Conservation (phyloP, 2,329 filamentous ascomycete genomes). For the Cadophora sp. region DNA sequence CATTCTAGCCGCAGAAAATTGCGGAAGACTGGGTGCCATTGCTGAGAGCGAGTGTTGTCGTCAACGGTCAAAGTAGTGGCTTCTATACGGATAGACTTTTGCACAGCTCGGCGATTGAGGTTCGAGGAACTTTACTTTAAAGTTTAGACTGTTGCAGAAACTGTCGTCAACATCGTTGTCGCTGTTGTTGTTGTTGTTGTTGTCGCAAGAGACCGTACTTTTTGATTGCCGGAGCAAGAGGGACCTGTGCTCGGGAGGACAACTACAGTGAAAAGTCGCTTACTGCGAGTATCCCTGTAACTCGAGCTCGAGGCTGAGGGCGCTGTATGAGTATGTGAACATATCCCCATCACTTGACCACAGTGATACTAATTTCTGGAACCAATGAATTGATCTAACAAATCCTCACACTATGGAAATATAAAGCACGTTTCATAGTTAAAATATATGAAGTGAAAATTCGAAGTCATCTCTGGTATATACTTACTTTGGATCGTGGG, state of each 20-base stretch:
- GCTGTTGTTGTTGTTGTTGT: not conserved
- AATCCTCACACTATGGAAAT: too few relatives aligned
- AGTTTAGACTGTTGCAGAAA: conserved; percentile 17
- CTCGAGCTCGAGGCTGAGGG: not conserved
- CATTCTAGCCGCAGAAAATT: conserved; percentile 74
- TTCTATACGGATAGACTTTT: not conserved
- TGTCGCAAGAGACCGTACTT: conserved; percentile 17
- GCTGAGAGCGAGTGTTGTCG: conserved; percentile 2
- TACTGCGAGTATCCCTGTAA: conserved; percentile 16
- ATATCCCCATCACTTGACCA: too few relatives aligned
- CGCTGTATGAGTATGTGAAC: too few relatives aligned
- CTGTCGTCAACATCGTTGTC: conserved; percentile 23
- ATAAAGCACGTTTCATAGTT: too few relatives aligned
- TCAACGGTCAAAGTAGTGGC: not conserved
- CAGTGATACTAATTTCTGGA: too few relatives aligned
- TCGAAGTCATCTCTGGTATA: too few relatives aligned
- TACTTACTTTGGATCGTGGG: too few relatives aligned
- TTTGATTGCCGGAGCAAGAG: conserved; percentile 8
- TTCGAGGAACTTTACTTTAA: not conserved
- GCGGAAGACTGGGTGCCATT: conserved; percentile 44
- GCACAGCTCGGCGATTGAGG: not conserved
- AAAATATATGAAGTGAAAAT: too few relatives aligned
- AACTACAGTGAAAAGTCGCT: conserved; percentile 13
- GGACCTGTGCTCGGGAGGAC: not conserved
- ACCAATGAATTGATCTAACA: too few relatives aligned